A percentile compares a stretch with the other conserved stretches of the same genome.
Conservation (phyloP, 306 rosid species). For the Prunus fruticosa region DNA sequence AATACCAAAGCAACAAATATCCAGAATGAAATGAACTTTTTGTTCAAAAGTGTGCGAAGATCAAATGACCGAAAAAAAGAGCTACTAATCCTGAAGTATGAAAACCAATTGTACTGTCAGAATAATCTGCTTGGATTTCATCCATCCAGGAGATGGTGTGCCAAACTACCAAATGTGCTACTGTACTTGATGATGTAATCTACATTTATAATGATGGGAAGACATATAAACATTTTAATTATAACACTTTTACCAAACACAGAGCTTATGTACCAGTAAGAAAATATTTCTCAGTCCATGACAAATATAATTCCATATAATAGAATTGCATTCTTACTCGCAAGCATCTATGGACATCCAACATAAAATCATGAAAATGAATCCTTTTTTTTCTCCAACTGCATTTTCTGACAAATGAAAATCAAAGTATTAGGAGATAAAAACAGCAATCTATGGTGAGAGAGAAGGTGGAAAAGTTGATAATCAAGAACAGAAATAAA, state of each 20-base stretch:
- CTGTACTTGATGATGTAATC: background rate
- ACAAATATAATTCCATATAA: background rate
- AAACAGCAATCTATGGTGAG: slow-evolving; percentile 5
- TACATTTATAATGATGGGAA: background rate
- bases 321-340: slow-evolving; percentile 57
- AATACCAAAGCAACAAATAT: background rate
- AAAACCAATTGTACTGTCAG: background rate
- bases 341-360: slow-evolving; percentile 83
- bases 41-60: background rate
- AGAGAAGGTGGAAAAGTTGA: slow-evolving; percentile 1
- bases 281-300: background rate
- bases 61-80: background rate
- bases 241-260: background rate
- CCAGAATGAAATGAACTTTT: slow-evolving; percentile 14
- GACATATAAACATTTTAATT: background rate
- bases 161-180: background rate
- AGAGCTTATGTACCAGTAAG: background rate
- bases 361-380: slow-evolving; percentile 97
- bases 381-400: slow-evolving; percentile 91
- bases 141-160: background rate
- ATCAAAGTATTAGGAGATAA: slow-evolving; percentile 21
- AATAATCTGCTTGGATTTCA: background rate
- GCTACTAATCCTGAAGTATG: background rate
- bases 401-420: slow-evolving; percentile 54
- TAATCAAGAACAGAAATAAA: slow-evolving; percentile 16